Percentiles rank a stretch among this genome's conserved stretches.
These are phyloP conservation scores for Saccharomyces eubayanus DNA, from an alignment of 805 yeast species.

Conservation along the genomic window DNA sequence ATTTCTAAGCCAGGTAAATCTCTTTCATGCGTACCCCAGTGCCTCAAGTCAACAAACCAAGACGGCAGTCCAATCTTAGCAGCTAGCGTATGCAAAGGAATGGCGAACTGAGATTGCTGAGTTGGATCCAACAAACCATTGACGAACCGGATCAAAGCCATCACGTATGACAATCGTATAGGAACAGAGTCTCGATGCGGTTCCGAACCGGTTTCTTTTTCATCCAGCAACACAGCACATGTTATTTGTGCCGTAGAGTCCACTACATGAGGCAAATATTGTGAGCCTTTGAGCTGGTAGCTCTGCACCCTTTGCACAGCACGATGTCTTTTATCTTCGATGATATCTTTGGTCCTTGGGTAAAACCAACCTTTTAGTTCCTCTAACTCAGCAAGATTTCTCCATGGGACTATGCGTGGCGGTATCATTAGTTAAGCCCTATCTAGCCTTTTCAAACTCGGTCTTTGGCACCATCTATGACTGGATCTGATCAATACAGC, in stretches of 20 bases:
- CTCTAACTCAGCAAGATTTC: constrained; percentile 35
- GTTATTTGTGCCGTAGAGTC: constrained; percentile 56
- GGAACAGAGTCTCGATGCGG: constrained; percentile 15
- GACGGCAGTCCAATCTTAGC: constrained; percentile 59
- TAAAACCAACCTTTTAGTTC: constrained; percentile 47
- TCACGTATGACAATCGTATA: constrained; percentile 50
- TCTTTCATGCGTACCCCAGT: constrained; percentile 82
- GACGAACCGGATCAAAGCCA: constrained; percentile 77
- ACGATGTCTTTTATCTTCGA: constrained; percentile 28
- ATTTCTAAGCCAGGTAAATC: constrained; percentile 60
- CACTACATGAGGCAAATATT: constrained; percentile 57
- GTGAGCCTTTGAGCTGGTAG: constrained; percentile 46
- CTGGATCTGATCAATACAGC: not conserved
- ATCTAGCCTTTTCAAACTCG: not conserved
- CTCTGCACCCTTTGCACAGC: constrained; percentile 49
- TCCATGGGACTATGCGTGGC: constrained; percentile 35
- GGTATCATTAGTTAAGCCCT: constrained; percentile 12
- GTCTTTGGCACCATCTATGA: not conserved
- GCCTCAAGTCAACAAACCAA: constrained; percentile 82
- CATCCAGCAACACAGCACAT: constrained; percentile 41
- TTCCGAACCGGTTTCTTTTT: constrained; percentile 24
- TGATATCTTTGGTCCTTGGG: constrained; percentile 23
- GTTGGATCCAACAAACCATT: constrained; percentile 84
- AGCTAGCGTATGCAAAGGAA: constrained; percentile 72
- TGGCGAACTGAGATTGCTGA: constrained; percentile 71